A percentile compares a stretch with the other conserved stretches of the same genome.
These are phyloP conservation scores for Hygrophoropsis aurantiaca DNA, from an alignment of 768 basidiomycete species.

Conservation along the genomic window DNA sequence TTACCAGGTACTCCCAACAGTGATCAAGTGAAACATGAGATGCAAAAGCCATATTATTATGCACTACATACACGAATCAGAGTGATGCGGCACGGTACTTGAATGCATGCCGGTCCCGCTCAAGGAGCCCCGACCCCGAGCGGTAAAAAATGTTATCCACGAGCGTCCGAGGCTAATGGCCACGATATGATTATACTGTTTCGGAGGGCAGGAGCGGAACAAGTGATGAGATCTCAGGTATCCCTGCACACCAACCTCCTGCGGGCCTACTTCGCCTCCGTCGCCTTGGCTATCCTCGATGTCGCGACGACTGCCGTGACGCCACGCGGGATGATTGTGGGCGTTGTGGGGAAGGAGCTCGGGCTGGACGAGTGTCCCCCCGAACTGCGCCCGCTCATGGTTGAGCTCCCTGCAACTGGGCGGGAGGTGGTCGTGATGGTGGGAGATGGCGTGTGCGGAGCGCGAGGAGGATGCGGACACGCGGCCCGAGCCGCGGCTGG, in stretches of 20 bases:
- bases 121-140: no score
- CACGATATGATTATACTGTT: no score
- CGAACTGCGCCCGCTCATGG: conserved; percentile 68
- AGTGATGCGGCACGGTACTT: no score
- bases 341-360: conserved; percentile 55
- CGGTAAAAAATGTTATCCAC: no score
- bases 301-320: conserved; percentile 55
- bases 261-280: conserved; percentile 80
- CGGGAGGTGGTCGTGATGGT: conserved; percentile 46
- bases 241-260: conserved; percentile 62
- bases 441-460: conserved; percentile 41
- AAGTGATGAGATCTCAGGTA: no score
- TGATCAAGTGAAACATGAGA: no score
- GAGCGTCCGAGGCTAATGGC: no score
- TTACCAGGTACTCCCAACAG: no score
- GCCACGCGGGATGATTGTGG: conserved; percentile 45
- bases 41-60: no score
- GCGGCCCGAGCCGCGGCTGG: conserved; percentile 49
- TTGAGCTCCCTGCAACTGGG: conserved; percentile 58
- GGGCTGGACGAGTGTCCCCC: conserved; percentile 61
- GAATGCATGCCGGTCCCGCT: no score
- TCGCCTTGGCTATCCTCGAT: conserved; percentile 70
- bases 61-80: no score
- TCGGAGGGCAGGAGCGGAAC: no score
- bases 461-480: conserved; percentile 35